Base-by-base conservation (phyloP, 1,284 basidiomycete species). In the Pseudozyma hubeiensis region DNA sequence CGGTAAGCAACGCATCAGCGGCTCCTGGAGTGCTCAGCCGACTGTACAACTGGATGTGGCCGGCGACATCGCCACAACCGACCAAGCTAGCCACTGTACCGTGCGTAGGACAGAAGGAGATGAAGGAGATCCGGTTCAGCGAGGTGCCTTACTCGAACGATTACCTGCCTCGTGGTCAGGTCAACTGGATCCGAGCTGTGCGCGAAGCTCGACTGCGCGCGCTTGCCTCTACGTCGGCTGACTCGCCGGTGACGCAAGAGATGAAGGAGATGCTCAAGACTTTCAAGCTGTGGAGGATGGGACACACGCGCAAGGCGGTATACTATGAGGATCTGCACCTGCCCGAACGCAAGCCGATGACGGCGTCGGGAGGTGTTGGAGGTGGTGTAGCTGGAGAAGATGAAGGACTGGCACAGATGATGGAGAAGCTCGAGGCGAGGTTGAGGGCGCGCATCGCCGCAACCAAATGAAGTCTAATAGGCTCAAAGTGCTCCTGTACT, bases 251-350 rank as follows among this genome's bases (percentile, higher is more conserved):
- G 13, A 31, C 53, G 10, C 29, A 7, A 19, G 70, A 73, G 61
- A 64, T 73, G 56, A 47, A 60, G 31, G 64, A 73, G 48, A 73
- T 73, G 70, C 53, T 67, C 44, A 67, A 67, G 33, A 73, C 64
- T 16, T 73, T 73, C 47, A 67, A 64, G 51, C 64, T 73, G 17
- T 73, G 70, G 70, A 41, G 70, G 29, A 73, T 73, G 70, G 70
- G 70, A 1, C 70, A 73, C 31, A 73, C 70, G 46, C 52, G 70
- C n/a, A 73, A 73, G 41, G 70, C 70, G 8, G 61, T 73, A 8
- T 73, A 73, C 47, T 73, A 73, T 34, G 70, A 73, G 34, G 61
- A 73, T 44, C 56, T 73, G 4, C 11, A 73, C n/a, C 41, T 73
- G 47, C 64, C 60, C 5, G 70, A 73, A 24, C 53, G 70, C n/a